Base-by-base conservation (phyloP, 1,139 yeast genomes). In the Schwanniomyces etchellsii region DNA sequence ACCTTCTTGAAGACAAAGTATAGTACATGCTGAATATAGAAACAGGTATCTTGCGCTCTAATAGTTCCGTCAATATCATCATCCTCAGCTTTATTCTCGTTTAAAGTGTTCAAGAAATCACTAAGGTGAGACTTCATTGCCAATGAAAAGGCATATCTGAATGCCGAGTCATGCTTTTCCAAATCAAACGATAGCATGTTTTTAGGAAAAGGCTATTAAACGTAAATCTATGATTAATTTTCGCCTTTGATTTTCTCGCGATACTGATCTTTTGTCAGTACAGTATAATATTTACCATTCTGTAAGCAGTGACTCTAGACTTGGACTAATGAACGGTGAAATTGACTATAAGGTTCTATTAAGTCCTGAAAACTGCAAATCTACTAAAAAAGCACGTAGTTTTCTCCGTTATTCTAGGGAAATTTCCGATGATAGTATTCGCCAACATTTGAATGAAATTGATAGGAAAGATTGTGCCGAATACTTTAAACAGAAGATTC, bases 361-460 rank as follows among this genome's bases (percentile, higher is more conserved):
- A 5, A 45, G 55, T 3, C 54, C 58, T 3, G 53, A 50, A 14
- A 58, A 55, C 34, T 66, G 73, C 40, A 36, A 42, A 9, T 47
- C 63, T 3, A 55, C 65, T 3, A 35, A 59, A 2, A 41, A 70
- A 24, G 50, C 64, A 35, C 45, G 66, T 28, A 62, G 59, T 13
- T 66, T 66, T 42, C 50, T 66, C n/a, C 47, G 59, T 6, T 50
- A 55, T 10, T 64, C 70, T 4, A 40, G 73, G 30, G 35, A 55
- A 14, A 57, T 63, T 13, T 53, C 66, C 10, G 73, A 66, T 39
- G 73, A 66, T 39, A 45, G 60, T 11, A 53, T 66, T 15, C 45
- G 53, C 16, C 64, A 62, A 26, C 70, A 64, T 40, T 41, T 66
- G 33, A 64, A 64, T 39, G 65, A 55, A 33, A 33, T 45, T 12